These are phyloP conservation scores for Halophytophthora polymorphica DNA, from an alignment of 352 stramenopile species.

Conservation along the genomic window DNA sequence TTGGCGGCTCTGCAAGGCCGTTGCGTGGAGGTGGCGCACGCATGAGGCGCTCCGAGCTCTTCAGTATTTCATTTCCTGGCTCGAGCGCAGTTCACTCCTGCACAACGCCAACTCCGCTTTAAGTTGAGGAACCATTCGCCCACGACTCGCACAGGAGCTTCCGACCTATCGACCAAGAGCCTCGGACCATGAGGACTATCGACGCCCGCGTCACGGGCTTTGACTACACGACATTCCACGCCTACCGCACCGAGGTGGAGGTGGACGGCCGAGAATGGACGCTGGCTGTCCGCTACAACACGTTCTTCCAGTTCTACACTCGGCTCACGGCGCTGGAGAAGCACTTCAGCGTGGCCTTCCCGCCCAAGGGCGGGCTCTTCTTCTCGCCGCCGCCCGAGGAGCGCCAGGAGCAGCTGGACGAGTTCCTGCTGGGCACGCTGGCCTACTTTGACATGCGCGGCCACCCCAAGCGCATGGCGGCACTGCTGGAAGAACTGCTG, in stretches of 20 bases:
- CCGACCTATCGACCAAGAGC: neutral
- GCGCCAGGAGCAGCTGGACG: conserved; percentile 56
- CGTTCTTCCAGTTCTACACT: conserved; percentile 57
- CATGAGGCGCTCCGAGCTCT: too few species aligned
- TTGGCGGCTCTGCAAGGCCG: too few species aligned
- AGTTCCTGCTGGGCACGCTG: conserved; percentile 57
- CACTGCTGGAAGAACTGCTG: conserved; percentile 53
- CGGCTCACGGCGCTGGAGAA: conserved; percentile 43
- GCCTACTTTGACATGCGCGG: conserved; percentile 45
- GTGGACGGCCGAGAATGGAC: conserved; percentile 40
- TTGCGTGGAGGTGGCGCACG: too few species aligned
- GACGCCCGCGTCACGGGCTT: conserved; percentile 46
- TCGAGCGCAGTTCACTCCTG: too few species aligned
- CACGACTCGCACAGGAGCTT: too few species aligned
- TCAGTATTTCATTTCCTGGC: too few species aligned
- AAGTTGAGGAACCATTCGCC: too few species aligned
- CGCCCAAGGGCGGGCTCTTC: conserved; percentile 60
- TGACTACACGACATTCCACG: conserved; percentile 31
- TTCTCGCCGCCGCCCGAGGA: conserved; percentile 52
- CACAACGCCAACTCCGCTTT: too few species aligned
- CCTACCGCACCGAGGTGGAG: conserved; percentile 49
- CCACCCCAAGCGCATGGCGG: conserved; percentile 35
- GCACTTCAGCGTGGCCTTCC: conserved; percentile 58
- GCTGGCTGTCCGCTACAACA: conserved; percentile 60
- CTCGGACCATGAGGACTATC: conserved; percentile 9